Evolutionary conservation across 2,329 filamentous ascomycete species (phyloP).

Genomic region (Zarea fungicola): DNA sequence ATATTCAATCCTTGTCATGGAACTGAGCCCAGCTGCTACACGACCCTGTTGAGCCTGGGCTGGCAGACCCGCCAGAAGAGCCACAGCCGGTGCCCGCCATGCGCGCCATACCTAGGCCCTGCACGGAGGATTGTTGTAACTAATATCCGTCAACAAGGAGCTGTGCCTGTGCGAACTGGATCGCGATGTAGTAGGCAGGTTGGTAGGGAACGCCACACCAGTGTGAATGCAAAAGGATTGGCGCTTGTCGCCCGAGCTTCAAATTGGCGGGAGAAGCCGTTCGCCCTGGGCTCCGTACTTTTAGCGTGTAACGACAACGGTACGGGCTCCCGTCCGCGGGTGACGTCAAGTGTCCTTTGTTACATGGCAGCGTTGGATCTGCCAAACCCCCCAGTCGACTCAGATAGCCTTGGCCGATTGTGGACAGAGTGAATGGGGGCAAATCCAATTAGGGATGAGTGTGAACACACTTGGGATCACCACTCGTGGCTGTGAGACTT

Average conservation of each 20-base stretch:
- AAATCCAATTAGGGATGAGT: slow-evolving; percentile 7
- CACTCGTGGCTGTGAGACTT: slow-evolving; percentile 13
- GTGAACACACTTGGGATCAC: not conserved
- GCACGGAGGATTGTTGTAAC: too few relatives aligned
- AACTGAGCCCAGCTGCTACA: slow-evolving; percentile 3
- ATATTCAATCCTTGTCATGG: slow-evolving; percentile 11
- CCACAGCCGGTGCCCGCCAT: slow-evolving; percentile 12
- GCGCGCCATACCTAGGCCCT: too few relatives aligned
- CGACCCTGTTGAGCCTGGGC: slow-evolving; percentile 18
- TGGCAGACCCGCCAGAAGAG: slow-evolving; percentile 20
- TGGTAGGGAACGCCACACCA: too few relatives aligned
- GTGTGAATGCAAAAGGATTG: too few relatives aligned
- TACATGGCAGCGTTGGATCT: slow-evolving; percentile 8
- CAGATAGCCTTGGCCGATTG: slow-evolving; percentile 9
- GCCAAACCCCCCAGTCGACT: slow-evolving; percentile 9
- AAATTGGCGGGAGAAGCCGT: not conserved
- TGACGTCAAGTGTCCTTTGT: slow-evolving; percentile 9
- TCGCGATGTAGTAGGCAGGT: not conserved
- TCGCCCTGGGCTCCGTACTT: not conserved
- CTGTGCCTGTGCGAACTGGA: not conserved
- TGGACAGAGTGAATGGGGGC: not conserved
- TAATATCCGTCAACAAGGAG: too few relatives aligned
- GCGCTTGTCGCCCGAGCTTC: not conserved
- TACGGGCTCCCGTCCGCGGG: not conserved
- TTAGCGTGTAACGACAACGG: too few relatives aligned